Evolutionary conservation across 441 rosid species (phyloP).

Genomic region (Euphorbia celastroides): DNA sequence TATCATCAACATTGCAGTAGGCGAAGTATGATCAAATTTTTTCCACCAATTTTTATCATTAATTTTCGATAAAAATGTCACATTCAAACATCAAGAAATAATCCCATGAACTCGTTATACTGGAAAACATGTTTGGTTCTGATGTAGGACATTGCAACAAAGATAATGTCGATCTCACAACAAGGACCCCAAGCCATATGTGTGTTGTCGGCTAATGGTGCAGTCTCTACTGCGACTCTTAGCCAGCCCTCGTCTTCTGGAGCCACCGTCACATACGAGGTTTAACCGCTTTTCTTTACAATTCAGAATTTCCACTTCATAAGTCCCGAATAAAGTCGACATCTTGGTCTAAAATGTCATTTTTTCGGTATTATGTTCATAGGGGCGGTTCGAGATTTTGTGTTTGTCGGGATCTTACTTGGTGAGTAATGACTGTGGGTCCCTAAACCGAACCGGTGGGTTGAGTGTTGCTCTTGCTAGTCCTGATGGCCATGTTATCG

Average conservation of each 20-base stretch:
- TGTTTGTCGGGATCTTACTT: slow-evolving; percentile 93
- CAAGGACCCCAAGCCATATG: slow-evolving; percentile 79
- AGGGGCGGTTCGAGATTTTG: slow-evolving; percentile 95
- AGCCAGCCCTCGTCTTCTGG: slow-evolving; percentile 68
- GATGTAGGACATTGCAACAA: slow-evolving; percentile 72
- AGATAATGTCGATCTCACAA: slow-evolving; percentile 69
- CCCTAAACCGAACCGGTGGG: slow-evolving; percentile 80
- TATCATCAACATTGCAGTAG: slow-evolving; percentile 65
- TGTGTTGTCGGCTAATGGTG: slow-evolving; percentile 81
- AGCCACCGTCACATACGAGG: slow-evolving; percentile 79
- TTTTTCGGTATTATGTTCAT: too few species aligned
- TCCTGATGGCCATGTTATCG: slow-evolving; percentile 88
- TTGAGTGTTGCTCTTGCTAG: slow-evolving; percentile 85
- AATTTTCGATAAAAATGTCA: too few species aligned
- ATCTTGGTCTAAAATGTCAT: background rate
- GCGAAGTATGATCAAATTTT: slow-evolving; percentile 60
- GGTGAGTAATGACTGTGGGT: slow-evolving; percentile 81
- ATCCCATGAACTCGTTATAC: too few species aligned
- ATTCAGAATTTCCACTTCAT: too few species aligned
- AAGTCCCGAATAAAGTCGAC: background rate
- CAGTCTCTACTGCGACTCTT: slow-evolving; percentile 71
- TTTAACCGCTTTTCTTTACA: slow-evolving; percentile 19
- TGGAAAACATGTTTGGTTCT: too few species aligned
- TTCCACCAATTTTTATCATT: background rate
- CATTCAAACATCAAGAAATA: too few species aligned